Evolutionary conservation across 192 early-diverging fungal genomes (phyloP).

Genomic region (Allomyces macrogynus): DNA sequence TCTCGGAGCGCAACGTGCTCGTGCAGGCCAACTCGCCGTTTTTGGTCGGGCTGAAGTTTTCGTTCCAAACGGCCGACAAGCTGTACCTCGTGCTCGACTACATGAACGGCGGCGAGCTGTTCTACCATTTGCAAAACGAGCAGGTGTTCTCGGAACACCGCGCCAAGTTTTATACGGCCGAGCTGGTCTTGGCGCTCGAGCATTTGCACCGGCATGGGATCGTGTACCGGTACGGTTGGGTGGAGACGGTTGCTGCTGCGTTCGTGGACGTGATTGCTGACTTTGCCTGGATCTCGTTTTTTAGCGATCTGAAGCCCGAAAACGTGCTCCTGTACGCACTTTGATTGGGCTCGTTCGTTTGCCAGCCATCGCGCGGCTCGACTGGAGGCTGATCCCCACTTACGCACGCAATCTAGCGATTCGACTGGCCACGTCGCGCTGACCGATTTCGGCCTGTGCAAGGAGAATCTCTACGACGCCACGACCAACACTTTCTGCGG

Average conservation of each 20-base stretch:
- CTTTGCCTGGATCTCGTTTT: constrained; percentile 10
- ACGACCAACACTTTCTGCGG: background rate
- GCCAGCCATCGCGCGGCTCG: no score
- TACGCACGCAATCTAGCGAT: constrained; percentile 18
- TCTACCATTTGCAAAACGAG: constrained; percentile 5
- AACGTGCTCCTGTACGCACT: constrained; percentile 51
- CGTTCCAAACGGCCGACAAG: constrained; percentile 71
- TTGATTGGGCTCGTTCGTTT: no score
- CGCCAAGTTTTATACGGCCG: constrained; percentile 54
- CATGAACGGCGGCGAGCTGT: constrained; percentile 87
- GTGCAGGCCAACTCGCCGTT: constrained; percentile 65
- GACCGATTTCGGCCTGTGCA: constrained; percentile 86
- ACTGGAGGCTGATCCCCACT: no score
- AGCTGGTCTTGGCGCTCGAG: constrained; percentile 76
- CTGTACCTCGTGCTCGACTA: constrained; percentile 88
- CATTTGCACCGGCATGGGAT: constrained; percentile 81
- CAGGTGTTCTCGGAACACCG: constrained; percentile 7
- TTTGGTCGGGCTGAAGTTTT: constrained; percentile 28
- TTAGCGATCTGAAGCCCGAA: constrained; percentile 86
- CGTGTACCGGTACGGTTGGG: constrained; percentile 28
- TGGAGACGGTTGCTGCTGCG: no score
- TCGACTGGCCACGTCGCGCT: constrained; percentile 84
- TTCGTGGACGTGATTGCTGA: no score
- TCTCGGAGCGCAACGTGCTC: constrained; percentile 78
- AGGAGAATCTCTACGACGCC: constrained; percentile 10